These are phyloP conservation scores for Sporisorium reilianum DNA, from an alignment of 1,284 basidiomycete genomes.

Conservation along the genomic window DNA sequence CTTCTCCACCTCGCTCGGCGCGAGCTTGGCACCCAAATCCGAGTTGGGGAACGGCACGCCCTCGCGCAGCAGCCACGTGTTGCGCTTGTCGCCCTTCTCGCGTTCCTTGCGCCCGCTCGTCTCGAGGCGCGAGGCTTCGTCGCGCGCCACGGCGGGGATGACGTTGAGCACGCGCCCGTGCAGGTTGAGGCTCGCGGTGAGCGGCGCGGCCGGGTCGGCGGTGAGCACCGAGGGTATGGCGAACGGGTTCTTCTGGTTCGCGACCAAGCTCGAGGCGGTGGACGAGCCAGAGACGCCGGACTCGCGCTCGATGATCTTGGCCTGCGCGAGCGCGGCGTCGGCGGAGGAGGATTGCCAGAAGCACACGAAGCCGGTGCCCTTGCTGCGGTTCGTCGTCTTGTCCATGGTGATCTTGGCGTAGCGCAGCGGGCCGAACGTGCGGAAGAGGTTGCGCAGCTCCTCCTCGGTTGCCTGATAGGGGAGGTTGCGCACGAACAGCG, in stretches of 20 bases:
- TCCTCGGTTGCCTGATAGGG: constrained; percentile 80
- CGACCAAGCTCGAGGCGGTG: constrained; percentile 18
- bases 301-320: constrained; percentile 69
- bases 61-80: constrained; percentile 94
- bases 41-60: constrained; percentile 71
- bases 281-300: constrained; percentile 33
- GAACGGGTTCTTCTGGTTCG: constrained; percentile 61
- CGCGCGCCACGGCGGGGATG: constrained; percentile 87
- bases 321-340: constrained; percentile 84
- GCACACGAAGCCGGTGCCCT: constrained; percentile 96
- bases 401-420: constrained; percentile 95
- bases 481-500: constrained; percentile 93
- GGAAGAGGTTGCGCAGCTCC: constrained; percentile 65
- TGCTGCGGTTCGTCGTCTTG: constrained; percentile 81
- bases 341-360: constrained; percentile 96
- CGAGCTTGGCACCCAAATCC: constrained; percentile 41
- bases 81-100: constrained; percentile 93
- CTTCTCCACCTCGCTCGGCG: constrained; percentile 60
- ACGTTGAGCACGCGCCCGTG: constrained; percentile 94
- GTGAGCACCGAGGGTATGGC: constrained; percentile 72
- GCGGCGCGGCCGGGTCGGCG: constrained; percentile 89
- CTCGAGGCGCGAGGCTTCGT: constrained; percentile 85
- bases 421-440: constrained; percentile 86
- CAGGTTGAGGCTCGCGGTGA: constrained; percentile 85
- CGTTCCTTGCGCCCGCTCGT: constrained; percentile 82